Base-by-base conservation (phyloP, 2,329 filamentous ascomycete species). In the Calonectria montana region DNA sequence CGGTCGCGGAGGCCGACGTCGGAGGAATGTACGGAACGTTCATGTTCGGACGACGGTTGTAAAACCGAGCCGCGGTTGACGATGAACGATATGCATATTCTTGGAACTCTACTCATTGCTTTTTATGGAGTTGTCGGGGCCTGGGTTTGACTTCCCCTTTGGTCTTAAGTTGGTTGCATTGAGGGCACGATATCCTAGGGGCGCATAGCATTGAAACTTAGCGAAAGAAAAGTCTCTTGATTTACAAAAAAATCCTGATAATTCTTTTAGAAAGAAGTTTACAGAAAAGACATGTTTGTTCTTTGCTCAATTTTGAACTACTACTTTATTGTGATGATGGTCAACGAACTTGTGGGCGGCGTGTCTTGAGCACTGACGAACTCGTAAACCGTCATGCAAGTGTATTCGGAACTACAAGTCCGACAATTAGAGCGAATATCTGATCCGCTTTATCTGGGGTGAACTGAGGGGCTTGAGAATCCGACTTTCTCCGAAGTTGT, bases 1-100 rank as follows among this genome's bases (percentile, higher is more conserved):
- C 96, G n/a, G 93, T 98, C 76, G 95, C 94, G 29, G 91, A 92
- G 80, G 94, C 96, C 65, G 96, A 98, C 82, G 94, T 98, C 29
- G 97, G 98, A 78, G 95, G 95, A 73, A 97, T 97, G 80, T 98
- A 98, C 81, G 97, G 97, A 25, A 89, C 86, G 27, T 91, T 89
- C 78, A 91, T 91, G 90, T 91, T 91, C 83, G 89, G 89, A 78
- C 84, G 89, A 76, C 88, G 88, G 79, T 82, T 91, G 69, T 91
- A 82, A 85, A 67, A 55, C 67, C 65, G 71, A 67, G 71, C 45
- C 61, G 70, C 75, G 66, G 69, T 75, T 63, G 61, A 72, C 43
- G 59, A 55, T 65, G 66, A 66, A 73, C 87, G 87, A 78, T 80
- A 89, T 68, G 90, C 81, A 84, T 67, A 65, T 41, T 48, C 64